Conservation (phyloP, 805 yeast species). For the Candida anglica region DNA sequence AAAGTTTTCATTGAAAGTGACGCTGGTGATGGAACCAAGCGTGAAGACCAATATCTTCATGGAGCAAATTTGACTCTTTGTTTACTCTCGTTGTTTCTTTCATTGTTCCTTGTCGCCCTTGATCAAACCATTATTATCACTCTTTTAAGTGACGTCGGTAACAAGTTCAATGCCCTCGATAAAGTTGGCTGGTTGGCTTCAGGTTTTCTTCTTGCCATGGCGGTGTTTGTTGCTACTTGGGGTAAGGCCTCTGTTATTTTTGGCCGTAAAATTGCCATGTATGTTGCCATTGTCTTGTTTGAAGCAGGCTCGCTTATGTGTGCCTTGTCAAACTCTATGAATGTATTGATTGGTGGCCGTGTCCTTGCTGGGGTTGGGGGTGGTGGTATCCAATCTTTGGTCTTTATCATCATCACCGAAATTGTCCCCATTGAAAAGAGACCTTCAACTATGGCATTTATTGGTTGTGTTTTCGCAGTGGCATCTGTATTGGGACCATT, state of each 20-base stretch:
- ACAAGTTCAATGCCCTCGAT: conserved; percentile 28
- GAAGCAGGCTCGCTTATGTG: conserved; percentile 35
- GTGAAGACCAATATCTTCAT: conserved; percentile 33
- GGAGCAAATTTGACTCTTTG: conserved; percentile 24
- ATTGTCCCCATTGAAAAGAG: conserved; percentile 28
- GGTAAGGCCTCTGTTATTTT: conserved; percentile 33
- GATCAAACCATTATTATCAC: conserved; percentile 39
- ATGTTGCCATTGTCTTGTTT: conserved; percentile 19
- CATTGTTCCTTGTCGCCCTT: conserved; percentile 31
- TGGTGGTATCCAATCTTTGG: conserved; percentile 28
- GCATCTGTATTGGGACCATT: conserved; percentile 58
- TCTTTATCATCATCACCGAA: conserved; percentile 27
- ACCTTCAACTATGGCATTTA: conserved; percentile 28
- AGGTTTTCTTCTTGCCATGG: conserved; percentile 31
- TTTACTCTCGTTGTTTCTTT: conserved; percentile 22
- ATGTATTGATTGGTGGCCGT: conserved; percentile 38
- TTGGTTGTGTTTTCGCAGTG: conserved; percentile 42
- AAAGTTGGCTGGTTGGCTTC: conserved; percentile 37
- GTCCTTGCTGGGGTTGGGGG: conserved; percentile 36
- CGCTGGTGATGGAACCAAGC: conserved; percentile 39
- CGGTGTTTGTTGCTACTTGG: conserved; percentile 32
- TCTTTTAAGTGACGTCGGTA: conserved; percentile 30
- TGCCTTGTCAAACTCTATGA: conserved; percentile 32
- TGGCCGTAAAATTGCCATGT: conserved; percentile 31
- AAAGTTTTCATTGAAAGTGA: conserved; percentile 32